Conservation (phyloP, 2,329 filamentous ascomycete species). For the Corynespora cassiicola region DNA sequence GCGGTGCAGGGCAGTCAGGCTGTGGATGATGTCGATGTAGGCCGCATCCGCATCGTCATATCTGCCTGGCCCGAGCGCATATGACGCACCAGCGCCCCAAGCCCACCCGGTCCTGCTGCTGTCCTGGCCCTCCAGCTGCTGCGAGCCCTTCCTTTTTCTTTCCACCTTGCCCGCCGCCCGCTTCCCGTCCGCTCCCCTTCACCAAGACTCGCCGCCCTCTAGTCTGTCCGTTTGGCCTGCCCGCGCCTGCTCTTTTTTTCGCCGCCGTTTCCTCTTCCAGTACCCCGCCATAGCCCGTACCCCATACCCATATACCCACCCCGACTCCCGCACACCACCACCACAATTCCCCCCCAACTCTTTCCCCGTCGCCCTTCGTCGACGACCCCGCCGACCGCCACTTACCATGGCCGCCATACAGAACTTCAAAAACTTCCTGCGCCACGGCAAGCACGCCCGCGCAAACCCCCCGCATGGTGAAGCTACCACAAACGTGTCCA, state of each 20-base stretch:
- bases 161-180: constrained; percentile 18
- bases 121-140: background rate
- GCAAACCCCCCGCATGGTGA: constrained; percentile 65
- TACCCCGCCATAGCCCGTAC: constrained; percentile 22
- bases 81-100: constrained; percentile 16
- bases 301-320: constrained; percentile 15
- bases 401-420: constrained; percentile 76
- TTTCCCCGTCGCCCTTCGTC: constrained; percentile 1
- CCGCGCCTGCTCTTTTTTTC: constrained; percentile 9
- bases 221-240: background rate
- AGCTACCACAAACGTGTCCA: constrained; percentile 68
- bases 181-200: constrained; percentile 5
- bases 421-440: constrained; percentile 97
- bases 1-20: constrained; percentile 15
- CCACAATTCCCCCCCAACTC: constrained; percentile 15
- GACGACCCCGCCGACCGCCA: constrained; percentile 3
- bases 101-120: constrained; percentile 3
- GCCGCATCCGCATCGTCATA: constrained; percentile 34
- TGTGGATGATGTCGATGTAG: constrained; percentile 31
- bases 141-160: constrained; percentile 5
- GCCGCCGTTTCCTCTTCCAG: constrained; percentile 18
- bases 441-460: constrained; percentile 95
- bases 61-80: constrained; percentile 16
- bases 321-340: constrained; percentile 13
- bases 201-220: no score